These are phyloP conservation scores for Syncephalastrum sp. DNA, from an alignment of 371 early-diverging fungal species.

Conservation along the genomic window DNA sequence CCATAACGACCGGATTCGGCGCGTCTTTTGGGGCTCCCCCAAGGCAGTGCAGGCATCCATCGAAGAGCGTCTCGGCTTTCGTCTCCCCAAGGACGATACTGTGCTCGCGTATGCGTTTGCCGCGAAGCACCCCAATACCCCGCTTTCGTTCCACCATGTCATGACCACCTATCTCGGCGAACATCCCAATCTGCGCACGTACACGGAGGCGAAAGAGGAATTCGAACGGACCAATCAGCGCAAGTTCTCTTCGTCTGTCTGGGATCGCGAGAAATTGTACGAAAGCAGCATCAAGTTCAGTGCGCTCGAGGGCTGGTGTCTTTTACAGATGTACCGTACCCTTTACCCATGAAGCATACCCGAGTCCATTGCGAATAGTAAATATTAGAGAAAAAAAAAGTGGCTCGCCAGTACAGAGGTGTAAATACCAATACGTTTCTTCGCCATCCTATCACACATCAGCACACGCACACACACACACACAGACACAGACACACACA, in stretches of 20 bases:
- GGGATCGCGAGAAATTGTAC: conserved; percentile 23
- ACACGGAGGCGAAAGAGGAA: conserved; percentile 12
- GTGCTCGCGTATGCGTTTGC: conserved; percentile 24
- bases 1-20: too few relatives aligned
- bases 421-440: background rate
- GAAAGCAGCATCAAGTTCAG: conserved; percentile 14
- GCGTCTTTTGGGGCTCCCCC: too few relatives aligned
- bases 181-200: conserved; percentile 15
- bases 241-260: conserved; percentile 24
- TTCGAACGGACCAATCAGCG: conserved; percentile 1
- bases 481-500: too few relatives aligned
- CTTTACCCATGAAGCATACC: conserved; percentile 1
- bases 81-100: background rate
- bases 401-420: background rate
- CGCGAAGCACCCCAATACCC: background rate
- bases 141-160: conserved; percentile 1
- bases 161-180: conserved; percentile 12
- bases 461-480: too few relatives aligned
- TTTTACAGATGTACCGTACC: background rate
- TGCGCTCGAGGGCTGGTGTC: conserved; percentile 27
- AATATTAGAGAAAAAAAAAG: background rate
- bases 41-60: background rate
- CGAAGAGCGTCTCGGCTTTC: conserved; percentile 19
- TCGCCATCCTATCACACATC: too few relatives aligned
- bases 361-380: background rate